Percentiles rank a stretch among this genome's conserved stretches.
These are phyloP conservation scores for Sporopachydermia cereana DNA, from an alignment of 1,139 yeast genomes.

Conservation along the genomic window DNA sequence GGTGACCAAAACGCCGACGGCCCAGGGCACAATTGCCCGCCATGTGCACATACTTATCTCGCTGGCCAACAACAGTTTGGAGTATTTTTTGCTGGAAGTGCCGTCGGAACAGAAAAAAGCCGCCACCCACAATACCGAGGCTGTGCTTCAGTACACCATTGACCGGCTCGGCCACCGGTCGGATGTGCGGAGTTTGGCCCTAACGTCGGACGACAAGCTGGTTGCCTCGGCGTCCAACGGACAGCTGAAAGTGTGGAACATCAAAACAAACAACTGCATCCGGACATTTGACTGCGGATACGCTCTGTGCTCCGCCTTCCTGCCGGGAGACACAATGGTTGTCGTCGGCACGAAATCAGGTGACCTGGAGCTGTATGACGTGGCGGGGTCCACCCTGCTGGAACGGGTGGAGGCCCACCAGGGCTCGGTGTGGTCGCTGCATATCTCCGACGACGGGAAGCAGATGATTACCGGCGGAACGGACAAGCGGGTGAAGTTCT, in stretches of 20 bases:
- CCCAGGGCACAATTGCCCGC: slow-evolving; percentile 21
- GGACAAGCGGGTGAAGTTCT: slow-evolving; percentile 79
- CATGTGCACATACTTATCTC: slow-evolving; percentile 51
- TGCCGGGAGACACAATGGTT: slow-evolving; percentile 85
- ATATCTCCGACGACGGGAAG: slow-evolving; percentile 77
- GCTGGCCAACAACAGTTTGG: slow-evolving; percentile 63
- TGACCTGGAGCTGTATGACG: slow-evolving; percentile 70
- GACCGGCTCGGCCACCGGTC: slow-evolving; percentile 82
- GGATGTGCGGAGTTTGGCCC: slow-evolving; percentile 74
- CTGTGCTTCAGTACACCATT: slow-evolving; percentile 41
- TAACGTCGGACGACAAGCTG: slow-evolving; percentile 69
- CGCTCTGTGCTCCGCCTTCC: slow-evolving; percentile 66
- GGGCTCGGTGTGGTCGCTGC: slow-evolving; percentile 87
- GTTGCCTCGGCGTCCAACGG: slow-evolving; percentile 91
- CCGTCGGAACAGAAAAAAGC: slow-evolving; percentile 36
- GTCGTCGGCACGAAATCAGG: slow-evolving; percentile 91
- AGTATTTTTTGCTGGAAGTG: slow-evolving; percentile 45
- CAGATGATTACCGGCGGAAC: slow-evolving; percentile 87
- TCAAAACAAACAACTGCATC: slow-evolving; percentile 59
- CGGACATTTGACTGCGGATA: slow-evolving; percentile 87
- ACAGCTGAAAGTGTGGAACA: slow-evolving; percentile 78
- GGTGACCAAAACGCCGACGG: slow-evolving; percentile 16
- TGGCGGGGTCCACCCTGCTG: slow-evolving; percentile 64
- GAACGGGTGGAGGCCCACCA: slow-evolving; percentile 74
- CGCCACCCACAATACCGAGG: slow-evolving; percentile 35